Evolutionary conservation across 192 early-diverging fungal species (phyloP).

Genomic region (Coemansia biformis): DNA sequence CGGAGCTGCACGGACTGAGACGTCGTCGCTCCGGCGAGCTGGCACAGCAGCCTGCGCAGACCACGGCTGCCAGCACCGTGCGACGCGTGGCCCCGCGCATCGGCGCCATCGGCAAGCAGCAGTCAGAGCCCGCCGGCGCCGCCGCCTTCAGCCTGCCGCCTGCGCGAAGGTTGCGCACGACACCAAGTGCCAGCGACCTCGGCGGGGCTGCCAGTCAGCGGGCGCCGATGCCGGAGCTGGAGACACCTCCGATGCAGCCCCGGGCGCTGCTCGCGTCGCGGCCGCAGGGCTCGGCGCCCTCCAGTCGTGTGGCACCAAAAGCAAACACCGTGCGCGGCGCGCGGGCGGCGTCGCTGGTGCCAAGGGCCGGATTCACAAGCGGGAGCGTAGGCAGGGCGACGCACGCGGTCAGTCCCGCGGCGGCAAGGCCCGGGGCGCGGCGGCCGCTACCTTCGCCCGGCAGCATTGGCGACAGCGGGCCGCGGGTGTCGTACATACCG

Average conservation of each 20-base stretch:
- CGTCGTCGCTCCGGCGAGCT: conserved; percentile 17
- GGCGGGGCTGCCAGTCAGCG: neutral
- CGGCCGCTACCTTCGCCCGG: conserved; percentile 18
- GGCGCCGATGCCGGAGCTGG: too few relatives aligned
- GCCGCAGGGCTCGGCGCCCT: too few relatives aligned
- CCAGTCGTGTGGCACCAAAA: conserved; percentile 5
- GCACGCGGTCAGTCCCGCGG: neutral
- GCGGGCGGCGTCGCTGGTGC: neutral
- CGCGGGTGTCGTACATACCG: conserved; percentile 19
- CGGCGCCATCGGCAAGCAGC: conserved; percentile 17
- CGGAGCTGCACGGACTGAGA: conserved; percentile 12
- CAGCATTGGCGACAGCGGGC: neutral
- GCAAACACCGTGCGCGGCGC: neutral
- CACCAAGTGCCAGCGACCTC: conserved; percentile 3
- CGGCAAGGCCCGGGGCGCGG: neutral
- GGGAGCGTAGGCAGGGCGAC: neutral
- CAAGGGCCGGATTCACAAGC: neutral
- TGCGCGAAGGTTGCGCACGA: conserved; percentile 2
- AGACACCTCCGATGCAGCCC: neutral
- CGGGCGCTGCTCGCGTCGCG: too few relatives aligned
- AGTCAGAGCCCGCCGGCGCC: conserved; percentile 22
- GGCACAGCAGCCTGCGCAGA: conserved; percentile 4
- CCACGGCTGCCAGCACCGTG: too few relatives aligned
- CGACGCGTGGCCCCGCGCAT: conserved; percentile 7
- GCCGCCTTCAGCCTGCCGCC: conserved; percentile 1